Base-by-base conservation (phyloP, 2,329 filamentous ascomycete genomes). In the Juglanconis juglandina region DNA sequence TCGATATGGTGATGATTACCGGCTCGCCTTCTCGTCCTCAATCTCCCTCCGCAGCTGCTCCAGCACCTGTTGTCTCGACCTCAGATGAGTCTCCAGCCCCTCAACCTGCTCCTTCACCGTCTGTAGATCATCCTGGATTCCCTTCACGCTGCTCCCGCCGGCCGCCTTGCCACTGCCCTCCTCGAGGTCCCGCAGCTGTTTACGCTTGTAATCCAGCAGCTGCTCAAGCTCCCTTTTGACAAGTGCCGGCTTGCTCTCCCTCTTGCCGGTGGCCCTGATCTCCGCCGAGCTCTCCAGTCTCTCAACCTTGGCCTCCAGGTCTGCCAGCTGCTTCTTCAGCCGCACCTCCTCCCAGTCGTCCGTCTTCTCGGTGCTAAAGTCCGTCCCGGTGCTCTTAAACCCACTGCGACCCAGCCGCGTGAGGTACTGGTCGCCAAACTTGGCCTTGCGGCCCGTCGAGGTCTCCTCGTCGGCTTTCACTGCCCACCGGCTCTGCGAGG, bases 261-360 rank as follows among this genome's bases (percentile, higher is more conserved):
- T 81, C 77, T 84, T 86, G 67, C 81, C 84, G 66, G 83, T 83
- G 69, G 76, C 81, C 60, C 85, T 81, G 62, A 84, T 83, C 68
- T 89, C 85, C 0, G 88, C 87, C 48, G 87, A 85, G 60, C 87
- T 83, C 76, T 96, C 92, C 1, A 96, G 89, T 61, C 89, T 88
- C 41, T 88, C 86, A 64, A 97, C 89, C 79, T 96, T 96, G 59
- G 89, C 84, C 69, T 99, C 93, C 34, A 99, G 79, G 68, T 98
- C 94, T 32, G 87, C 83, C 37, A 99, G 84, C 75, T 98, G 92
- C 72, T 95, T 93, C 81, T 96, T 94, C 66, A 99, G 81, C 57
- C 93, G 86, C 49, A 98, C 95, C 75, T 98, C 95, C 75, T 99
- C 95, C 92, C 95, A 98, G 72, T 99, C 95, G 69, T 96, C 94